Conservation (phyloP, 2,329 filamentous ascomycete species). For the Nigrospora osmanthi region DNA sequence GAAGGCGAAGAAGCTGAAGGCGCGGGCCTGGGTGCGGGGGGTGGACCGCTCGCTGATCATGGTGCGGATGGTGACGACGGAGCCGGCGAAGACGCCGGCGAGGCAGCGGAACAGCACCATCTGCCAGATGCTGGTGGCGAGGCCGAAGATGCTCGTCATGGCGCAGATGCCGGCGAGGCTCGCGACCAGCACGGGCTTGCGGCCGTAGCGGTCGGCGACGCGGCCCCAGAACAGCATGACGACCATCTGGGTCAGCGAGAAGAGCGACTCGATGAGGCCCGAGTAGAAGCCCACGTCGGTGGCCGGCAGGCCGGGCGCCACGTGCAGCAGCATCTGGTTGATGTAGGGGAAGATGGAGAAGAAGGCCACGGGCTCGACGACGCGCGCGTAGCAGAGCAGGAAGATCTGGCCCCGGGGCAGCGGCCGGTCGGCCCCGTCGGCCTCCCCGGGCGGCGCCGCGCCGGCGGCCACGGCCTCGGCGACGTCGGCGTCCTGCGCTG, state of each 20-base stretch:
- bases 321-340: conserved; percentile 63
- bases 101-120: conserved; percentile 68
- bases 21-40: conserved; percentile 59
- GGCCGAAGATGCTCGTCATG: conserved; percentile 58
- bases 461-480: conserved; percentile 3
- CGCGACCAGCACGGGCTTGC: conserved; percentile 64
- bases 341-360: conserved; percentile 79
- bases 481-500: conserved; percentile 7
- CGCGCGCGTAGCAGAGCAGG: conserved; percentile 63
- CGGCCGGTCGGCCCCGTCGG: conserved; percentile 39
- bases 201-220: conserved; percentile 59
- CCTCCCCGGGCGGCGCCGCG: conserved; percentile 16
- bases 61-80: conserved; percentile 65
- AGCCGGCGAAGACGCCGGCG: conserved; percentile 67
- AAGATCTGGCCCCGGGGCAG: conserved; percentile 60
- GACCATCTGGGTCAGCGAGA: conserved; percentile 68
- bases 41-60: conserved; percentile 72
- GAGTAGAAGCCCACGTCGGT: conserved; percentile 74
- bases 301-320: conserved; percentile 50
- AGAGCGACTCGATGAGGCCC: conserved; percentile 67
- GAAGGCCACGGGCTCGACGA: conserved; percentile 74
- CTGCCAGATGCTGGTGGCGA: conserved; percentile 59
- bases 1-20: conserved; percentile 74
- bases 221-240: conserved; percentile 70
- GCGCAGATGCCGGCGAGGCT: conserved; percentile 57